A percentile compares a stretch with the other conserved stretches of the same genome.
These are phyloP conservation scores for Rhynchospora pubera DNA, from an alignment of 176 grass and related monocot genomes.

Conservation along the genomic window DNA sequence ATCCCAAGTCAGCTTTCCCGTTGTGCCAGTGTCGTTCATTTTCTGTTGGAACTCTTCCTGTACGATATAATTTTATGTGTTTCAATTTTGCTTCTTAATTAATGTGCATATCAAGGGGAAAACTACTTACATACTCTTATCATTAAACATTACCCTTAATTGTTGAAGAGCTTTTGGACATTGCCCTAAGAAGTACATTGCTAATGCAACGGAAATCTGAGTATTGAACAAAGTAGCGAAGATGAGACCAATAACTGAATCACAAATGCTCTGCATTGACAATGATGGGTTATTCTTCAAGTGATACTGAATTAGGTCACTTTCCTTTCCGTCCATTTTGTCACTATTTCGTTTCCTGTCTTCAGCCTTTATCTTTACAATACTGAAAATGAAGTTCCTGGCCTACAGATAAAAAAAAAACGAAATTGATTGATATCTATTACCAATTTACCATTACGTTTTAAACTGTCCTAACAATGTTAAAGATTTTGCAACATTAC, in stretches of 20 bases:
- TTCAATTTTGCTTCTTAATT: not conserved
- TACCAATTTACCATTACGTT: not conserved
- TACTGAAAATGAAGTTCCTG: slow-evolving; percentile 9
- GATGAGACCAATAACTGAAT: slow-evolving; percentile 11
- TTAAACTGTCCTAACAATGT: not conserved
- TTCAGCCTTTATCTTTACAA: not conserved
- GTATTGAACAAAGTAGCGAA: slow-evolving; percentile 16
- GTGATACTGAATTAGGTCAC: slow-evolving; percentile 13
- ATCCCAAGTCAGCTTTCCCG: slow-evolving; percentile 20
- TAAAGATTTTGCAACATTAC: not conserved
- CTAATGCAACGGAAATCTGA: slow-evolving; percentile 1
- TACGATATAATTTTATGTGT: not conserved
- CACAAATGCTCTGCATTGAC: slow-evolving; percentile 3
- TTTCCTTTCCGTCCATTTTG: not conserved
- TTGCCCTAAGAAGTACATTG: slow-evolving; percentile 23
- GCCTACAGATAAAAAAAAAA: slow-evolving; percentile 7
- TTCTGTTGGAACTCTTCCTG: slow-evolving; percentile 19
- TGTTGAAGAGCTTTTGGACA: slow-evolving; percentile 20
- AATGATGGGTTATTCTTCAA: not conserved
- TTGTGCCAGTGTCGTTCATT: not conserved
- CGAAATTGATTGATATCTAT: not conserved
- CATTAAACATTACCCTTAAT: slow-evolving; percentile 15
- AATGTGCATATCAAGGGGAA: not conserved
- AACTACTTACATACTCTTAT: not conserved
- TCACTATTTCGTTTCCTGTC: not conserved